Percentiles rank a stretch among this genome's conserved stretches.
These are phyloP conservation scores for Sporothrix pseudoabietina DNA, from an alignment of 2,329 filamentous ascomycete genomes.

Conservation along the genomic window DNA sequence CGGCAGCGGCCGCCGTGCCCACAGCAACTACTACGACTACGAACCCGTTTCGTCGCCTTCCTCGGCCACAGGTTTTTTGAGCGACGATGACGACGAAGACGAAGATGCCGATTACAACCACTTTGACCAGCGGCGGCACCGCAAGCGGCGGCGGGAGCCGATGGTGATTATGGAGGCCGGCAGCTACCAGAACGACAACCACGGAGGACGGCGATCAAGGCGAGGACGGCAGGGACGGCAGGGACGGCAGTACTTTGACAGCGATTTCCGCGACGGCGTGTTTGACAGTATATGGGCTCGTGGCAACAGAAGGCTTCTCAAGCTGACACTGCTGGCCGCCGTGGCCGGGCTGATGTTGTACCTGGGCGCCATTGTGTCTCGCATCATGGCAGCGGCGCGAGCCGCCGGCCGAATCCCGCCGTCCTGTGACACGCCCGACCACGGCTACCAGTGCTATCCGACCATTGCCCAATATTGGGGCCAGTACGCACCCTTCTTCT, in stretches of 20 bases:
- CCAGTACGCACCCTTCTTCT: conserved; percentile 84
- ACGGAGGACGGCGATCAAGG: neutral
- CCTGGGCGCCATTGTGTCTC: conserved; percentile 35
- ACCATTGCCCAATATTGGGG: conserved; percentile 73
- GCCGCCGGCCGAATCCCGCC: neutral
- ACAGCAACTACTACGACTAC: conserved; percentile 19
- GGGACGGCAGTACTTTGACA: neutral
- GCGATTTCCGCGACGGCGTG: conserved; percentile 24
- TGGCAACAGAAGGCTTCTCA: conserved; percentile 34
- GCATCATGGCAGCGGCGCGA: conserved; percentile 31
- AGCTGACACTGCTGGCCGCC: conserved; percentile 35
- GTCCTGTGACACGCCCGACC: conserved; percentile 55
- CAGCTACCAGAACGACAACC: conserved; percentile 3
- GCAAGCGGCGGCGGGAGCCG: conserved; percentile 15
- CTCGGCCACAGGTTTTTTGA: neutral
- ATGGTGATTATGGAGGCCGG: conserved; percentile 16
- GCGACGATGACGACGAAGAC: conserved; percentile 23
- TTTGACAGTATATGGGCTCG: conserved; percentile 29
- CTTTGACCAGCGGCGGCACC: neutral
- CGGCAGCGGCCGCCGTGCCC: neutral
- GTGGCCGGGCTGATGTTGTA: conserved; percentile 28
- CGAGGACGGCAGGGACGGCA: neutral
- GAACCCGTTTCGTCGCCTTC: conserved; percentile 14
- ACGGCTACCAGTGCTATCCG: conserved; percentile 65
- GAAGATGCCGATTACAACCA: conserved; percentile 9